Percentiles rank a stretch among this genome's conserved stretches.
Conservation (phyloP, 2,329 filamentous ascomycete species). For the Dichotomopilus funicola region DNA sequence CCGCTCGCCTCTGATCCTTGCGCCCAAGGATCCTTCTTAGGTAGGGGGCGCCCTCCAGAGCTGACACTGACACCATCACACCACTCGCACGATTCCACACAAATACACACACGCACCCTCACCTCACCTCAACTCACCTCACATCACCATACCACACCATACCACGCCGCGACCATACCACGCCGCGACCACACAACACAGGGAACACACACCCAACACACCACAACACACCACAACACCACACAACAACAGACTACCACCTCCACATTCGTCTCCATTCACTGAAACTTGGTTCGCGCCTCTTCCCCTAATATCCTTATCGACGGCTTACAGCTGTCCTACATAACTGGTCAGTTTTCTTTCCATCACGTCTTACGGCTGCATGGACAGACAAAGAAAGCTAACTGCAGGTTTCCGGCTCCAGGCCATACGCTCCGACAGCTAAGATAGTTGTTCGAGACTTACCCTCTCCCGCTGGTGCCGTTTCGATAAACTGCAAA, state of each 20-base stretch:
- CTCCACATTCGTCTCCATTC: no score
- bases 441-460: constrained; percentile 23
- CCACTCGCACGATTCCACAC: not conserved
- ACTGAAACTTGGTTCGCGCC: no score
- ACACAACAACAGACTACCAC: no score
- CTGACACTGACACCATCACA: not conserved
- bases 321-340: no score
- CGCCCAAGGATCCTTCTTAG: constrained; percentile 23
- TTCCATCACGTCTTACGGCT: constrained; percentile 28
- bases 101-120: not conserved
- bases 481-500: constrained; percentile 1
- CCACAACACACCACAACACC: no score
- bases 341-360: constrained; percentile 15
- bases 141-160: no score
- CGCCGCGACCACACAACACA: no score
- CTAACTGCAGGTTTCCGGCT: constrained; percentile 25
- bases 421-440: constrained; percentile 15
- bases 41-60: constrained; percentile 24
- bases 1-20: constrained; percentile 19
- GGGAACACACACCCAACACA: no score
- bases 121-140: no score
- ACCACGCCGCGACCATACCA: no score
- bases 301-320: no score
- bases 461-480: constrained; percentile 17
- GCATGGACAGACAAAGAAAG: constrained; percentile 28